Evolutionary conservation across 306 rosid genomes (phyloP), one percentile per base, ranked within the genome.

Genomic region (Cajanus cajan): DNA sequence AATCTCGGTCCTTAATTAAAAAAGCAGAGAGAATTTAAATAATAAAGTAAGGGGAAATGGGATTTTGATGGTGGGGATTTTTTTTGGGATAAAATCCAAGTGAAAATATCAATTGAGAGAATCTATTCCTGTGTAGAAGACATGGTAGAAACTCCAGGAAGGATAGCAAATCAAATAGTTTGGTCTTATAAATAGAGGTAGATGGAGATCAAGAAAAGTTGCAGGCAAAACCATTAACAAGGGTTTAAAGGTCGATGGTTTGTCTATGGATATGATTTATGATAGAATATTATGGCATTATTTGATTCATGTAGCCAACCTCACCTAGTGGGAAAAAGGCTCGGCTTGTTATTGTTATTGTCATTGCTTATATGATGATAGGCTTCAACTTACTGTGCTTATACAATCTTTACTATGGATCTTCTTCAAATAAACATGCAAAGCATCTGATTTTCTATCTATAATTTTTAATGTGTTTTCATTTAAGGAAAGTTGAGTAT

Each of bases 321-420:
- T 16, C 51, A 33, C 13, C 24, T 34, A 34, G 41, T 33, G 40
- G 68, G 22, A 15, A 13, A 3, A 61, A 61, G 21, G 19, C 9
- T 25, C 24, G 67, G 21, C 14, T 31, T 31, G 18, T 12, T 43
- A 15, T 14, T 59, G 66, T 59, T n/a, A n/a, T n/a, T n/a, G n/a
- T n/a, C n/a, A n/a, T n/a, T 62, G 16, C 16, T 24, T 57, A 15
- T 62, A 14, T 11, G 54, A 31, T 15, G 52, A 12, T 70, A 45
- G 52, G 22, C 28, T 13, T 22, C 19, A 57, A 31, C 28, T 4
- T 58, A 25, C 39, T 57, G 11, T 31, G 52, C 82, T 55, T 39
- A 9, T 67, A 39, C 62, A 55, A 52, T 68, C 39, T 74, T 39
- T 57, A 50, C 8, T 80, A 14, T 54, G 45, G 76, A 63, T 84